A percentile compares a stretch with the other conserved stretches of the same genome.
These are phyloP conservation scores for Pseudonitzschia delicatissima DNA, from an alignment of 108 stramenopile genomes.

Conservation along the genomic window DNA sequence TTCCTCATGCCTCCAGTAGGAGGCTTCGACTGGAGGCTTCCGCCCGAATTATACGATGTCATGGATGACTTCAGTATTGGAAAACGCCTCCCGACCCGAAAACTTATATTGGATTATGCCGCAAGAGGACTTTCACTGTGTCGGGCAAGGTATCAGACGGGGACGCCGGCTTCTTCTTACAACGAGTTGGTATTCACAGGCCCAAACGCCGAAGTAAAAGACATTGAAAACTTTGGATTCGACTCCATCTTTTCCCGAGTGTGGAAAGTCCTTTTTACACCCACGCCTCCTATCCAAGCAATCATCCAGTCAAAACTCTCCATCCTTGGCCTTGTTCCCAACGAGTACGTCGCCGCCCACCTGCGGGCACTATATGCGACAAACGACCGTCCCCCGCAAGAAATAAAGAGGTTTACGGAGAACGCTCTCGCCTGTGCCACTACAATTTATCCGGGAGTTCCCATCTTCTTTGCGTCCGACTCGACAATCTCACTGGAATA, in stretches of 20 bases:
- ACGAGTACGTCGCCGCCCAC: conserved; percentile 44
- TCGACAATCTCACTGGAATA: background rate
- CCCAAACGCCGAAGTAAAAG: background rate
- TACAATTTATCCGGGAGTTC: conserved; percentile 25
- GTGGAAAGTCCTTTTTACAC: conserved; percentile 43
- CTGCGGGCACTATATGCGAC: conserved; percentile 40
- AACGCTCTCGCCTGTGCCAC: conserved; percentile 41
- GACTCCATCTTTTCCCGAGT: conserved; percentile 30
- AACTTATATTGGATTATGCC: background rate
- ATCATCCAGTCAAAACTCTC: conserved; percentile 23
- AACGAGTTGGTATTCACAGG: conserved; percentile 1
- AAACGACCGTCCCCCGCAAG: background rate
- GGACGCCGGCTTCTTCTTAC: background rate
- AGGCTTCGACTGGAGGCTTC: conserved; percentile 49
- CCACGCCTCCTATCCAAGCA: conserved; percentile 33
- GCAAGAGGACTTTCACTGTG: background rate
- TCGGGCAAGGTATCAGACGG: conserved; percentile 23
- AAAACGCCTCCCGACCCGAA: background rate
- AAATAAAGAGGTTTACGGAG: conserved; percentile 5
- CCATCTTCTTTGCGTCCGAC: conserved; percentile 38
- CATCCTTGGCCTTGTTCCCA: conserved; percentile 26
- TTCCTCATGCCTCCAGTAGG: conserved; percentile 44
- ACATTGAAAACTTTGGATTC: conserved; percentile 7
- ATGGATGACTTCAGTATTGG: conserved; percentile 1
- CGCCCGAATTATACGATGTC: conserved; percentile 15